Evolutionary conservation across 352 stramenopile species (phyloP).

Genomic region (Peronospora belbahrii): DNA sequence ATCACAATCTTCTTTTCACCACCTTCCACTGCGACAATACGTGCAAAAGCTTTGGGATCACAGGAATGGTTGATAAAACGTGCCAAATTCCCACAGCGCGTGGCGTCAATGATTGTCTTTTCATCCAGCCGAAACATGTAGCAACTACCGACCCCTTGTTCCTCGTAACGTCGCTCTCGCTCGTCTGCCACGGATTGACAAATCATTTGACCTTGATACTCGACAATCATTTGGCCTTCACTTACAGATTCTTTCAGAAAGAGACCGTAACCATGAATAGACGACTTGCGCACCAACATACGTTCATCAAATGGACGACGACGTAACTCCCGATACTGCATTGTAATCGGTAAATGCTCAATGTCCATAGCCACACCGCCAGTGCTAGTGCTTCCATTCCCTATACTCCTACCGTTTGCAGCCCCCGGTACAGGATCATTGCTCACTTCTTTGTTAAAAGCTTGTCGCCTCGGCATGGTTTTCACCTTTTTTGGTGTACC

Average conservation of each 20-base stretch:
- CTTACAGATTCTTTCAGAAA: slow-evolving; percentile 89
- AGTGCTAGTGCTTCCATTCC: slow-evolving; percentile 4
- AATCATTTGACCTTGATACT: slow-evolving; percentile 94
- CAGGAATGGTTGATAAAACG: slow-evolving; percentile 97
- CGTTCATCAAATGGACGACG: slow-evolving; percentile 85
- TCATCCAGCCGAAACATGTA: slow-evolving; percentile 97
- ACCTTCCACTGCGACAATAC: slow-evolving; percentile 76
- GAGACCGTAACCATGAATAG: slow-evolving; percentile 95
- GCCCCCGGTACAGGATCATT: slow-evolving; percentile 22
- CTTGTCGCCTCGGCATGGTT: slow-evolving; percentile 25
- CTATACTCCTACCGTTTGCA: slow-evolving; percentile 6
- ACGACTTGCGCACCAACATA: slow-evolving; percentile 87
- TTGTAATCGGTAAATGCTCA: slow-evolving; percentile 75
- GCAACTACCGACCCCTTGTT: slow-evolving; percentile 89
- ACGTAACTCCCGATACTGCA: slow-evolving; percentile 91
- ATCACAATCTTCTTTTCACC: slow-evolving; percentile 95
- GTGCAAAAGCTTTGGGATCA: slow-evolving; percentile 91
- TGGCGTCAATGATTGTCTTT: slow-evolving; percentile 93
- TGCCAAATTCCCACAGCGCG: slow-evolving; percentile 88
- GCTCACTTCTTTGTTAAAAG: slow-evolving; percentile 29
- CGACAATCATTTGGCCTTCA: slow-evolving; percentile 93
- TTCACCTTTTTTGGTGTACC: slow-evolving; percentile 29
- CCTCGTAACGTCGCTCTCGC: slow-evolving; percentile 91
- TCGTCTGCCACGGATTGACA: slow-evolving; percentile 87
- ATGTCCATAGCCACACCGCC: slow-evolving; percentile 62